Evolutionary conservation across 176 grass and related monocot genomes (phyloP).

Genomic region (Elymus sibiricus): DNA sequence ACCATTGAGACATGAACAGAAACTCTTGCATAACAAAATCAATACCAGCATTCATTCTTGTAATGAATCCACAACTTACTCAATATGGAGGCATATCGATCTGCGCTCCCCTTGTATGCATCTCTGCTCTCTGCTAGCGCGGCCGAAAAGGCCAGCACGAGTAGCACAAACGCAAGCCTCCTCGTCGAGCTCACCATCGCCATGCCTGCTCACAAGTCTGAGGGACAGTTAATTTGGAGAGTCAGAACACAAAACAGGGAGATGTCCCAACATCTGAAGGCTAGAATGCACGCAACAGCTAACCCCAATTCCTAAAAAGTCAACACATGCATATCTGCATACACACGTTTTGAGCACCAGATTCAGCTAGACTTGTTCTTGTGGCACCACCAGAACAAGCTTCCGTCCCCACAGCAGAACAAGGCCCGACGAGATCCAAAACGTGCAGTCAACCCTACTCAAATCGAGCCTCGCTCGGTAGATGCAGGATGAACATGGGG

Average conservation of each 20-base stretch:
- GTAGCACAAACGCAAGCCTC: constrained; percentile 11
- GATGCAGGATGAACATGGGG: background rate
- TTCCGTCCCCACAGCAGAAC: background rate
- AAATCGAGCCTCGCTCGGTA: background rate
- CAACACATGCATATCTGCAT: background rate
- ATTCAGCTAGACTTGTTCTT: constrained; percentile 4
- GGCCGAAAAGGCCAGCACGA: constrained; percentile 14
- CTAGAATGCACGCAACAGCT: background rate
- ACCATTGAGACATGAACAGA: background rate
- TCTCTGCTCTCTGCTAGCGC: constrained; percentile 13
- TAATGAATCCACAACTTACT: constrained; percentile 22
- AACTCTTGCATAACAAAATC: background rate
- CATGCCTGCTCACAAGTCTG: constrained; percentile 20
- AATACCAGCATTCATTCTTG: background rate
- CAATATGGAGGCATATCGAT: constrained; percentile 12
- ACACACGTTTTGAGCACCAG: background rate
- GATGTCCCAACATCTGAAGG: background rate
- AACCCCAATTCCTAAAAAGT: background rate
- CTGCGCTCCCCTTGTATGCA: background rate
- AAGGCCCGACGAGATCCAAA: background rate
- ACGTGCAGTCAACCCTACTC: background rate
- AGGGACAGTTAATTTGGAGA: background rate
- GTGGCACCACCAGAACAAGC: background rate
- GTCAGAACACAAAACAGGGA: background rate
- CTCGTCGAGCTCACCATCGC: background rate